Percentiles rank a stretch among this genome's conserved stretches.
Conservation (phyloP, 768 basidiomycete genomes). For the Russula abietina region DNA sequence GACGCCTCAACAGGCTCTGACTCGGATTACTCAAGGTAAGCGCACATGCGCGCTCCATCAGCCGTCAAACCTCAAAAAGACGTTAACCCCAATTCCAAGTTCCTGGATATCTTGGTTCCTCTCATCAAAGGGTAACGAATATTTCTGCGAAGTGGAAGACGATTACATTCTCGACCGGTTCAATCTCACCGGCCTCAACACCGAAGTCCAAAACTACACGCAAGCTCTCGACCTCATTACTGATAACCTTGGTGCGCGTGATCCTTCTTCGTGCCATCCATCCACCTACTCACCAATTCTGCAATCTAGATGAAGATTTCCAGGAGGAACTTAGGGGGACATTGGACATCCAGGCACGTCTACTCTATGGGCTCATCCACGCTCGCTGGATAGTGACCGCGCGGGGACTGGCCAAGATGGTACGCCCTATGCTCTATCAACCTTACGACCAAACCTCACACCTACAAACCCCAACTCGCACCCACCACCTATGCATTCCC, state of each 20-base stretch:
- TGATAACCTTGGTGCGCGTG: constrained; percentile 76
- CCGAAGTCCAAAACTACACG: constrained; percentile 90
- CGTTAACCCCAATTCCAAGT: constrained; percentile 7
- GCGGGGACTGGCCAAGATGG: constrained; percentile 93
- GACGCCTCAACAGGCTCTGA: constrained; percentile 89
- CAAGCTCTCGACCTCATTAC: constrained; percentile 95
- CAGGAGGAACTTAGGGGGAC: constrained; percentile 90
- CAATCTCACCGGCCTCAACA: constrained; percentile 95
- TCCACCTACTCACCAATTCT: background rate
- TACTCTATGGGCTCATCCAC: constrained; percentile 94
- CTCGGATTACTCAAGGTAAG: constrained; percentile 93
- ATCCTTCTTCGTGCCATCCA: background rate
- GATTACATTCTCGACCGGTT: constrained; percentile 98
- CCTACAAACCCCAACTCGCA: background rate
- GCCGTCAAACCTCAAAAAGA: constrained; percentile 10
- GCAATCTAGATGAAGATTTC: constrained; percentile 73
- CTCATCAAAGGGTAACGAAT: constrained; percentile 96
- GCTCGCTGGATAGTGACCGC: constrained; percentile 96
- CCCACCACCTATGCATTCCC: background rate
- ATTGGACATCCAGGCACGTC: constrained; percentile 86
- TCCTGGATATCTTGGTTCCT: constrained; percentile 99
- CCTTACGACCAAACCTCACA: background rate
- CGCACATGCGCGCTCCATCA: constrained; percentile 11
- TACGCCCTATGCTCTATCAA: constrained; percentile 30
- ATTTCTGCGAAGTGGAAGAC: constrained; percentile 99